A percentile compares a stretch with the other conserved stretches of the same genome.
These are phyloP conservation scores for Periconia sp. DNA, from an alignment of 2,329 filamentous ascomycete species.

Conservation along the genomic window DNA sequence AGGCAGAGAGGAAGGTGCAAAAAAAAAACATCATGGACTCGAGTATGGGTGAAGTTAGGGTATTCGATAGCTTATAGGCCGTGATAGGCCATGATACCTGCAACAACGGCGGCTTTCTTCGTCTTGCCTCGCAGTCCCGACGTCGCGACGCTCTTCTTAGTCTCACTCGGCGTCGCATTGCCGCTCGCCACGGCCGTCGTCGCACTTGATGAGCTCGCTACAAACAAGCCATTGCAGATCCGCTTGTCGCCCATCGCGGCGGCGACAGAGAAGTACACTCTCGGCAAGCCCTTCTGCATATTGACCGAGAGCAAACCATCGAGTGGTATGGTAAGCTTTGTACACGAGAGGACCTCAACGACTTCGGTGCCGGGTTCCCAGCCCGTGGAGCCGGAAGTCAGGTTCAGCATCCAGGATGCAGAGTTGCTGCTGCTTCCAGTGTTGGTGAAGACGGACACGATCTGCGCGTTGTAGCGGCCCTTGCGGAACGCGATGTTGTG, in stretches of 20 bases:
- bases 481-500: conserved; percentile 50
- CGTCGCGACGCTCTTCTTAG: background rate
- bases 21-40: no score
- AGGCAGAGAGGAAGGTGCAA: no score
- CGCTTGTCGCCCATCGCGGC: conserved; percentile 12
- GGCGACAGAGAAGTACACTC: conserved; percentile 37
- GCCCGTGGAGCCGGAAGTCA: conserved; percentile 30
- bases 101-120: background rate
- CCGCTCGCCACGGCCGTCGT: no score
- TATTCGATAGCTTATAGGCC: no score
- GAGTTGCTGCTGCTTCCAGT: conserved; percentile 26
- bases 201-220: no score
- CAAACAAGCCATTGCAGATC: conserved; percentile 11
- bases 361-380: conserved; percentile 27
- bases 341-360: conserved; percentile 39
- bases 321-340: conserved; percentile 20
- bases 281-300: conserved; percentile 39
- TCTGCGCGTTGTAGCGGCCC: conserved; percentile 43
- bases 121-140: background rate
- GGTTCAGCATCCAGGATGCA: conserved; percentile 26
- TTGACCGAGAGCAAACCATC: conserved; percentile 34
- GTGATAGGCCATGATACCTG: background rate
- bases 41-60: no score
- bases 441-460: conserved; percentile 51
- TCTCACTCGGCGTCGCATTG: background rate